Evolutionary conservation across 805 yeast species (phyloP), one percentile per base, ranked within the genome.

Genomic region (Yarrowia sp.): DNA sequence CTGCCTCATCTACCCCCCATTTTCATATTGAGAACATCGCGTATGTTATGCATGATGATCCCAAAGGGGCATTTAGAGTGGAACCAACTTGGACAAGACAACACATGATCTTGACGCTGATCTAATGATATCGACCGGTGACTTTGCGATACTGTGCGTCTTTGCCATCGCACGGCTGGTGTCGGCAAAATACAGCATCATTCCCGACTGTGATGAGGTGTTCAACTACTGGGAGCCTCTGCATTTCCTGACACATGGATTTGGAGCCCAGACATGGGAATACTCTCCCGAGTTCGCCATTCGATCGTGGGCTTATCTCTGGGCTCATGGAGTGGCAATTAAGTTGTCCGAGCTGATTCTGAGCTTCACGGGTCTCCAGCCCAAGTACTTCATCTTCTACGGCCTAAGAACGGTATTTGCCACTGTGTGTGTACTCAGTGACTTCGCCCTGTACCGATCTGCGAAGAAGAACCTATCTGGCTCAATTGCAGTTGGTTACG

Each of bases 201-300:
- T 93, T 28, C 84, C 95, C 1, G 98, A 92, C 71, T 92, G 98
- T 73, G 98, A 93, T 74, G 98, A 93, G 74, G 86, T 83, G 0
- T 93, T 84, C 81, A 93, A 93, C 73, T 93, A 90, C 76, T 92
- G 97, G 93, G 98, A 93, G 68, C 97, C 98, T 0, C 78, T 93
- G 66, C 92, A 93, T 73, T 80, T 88, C 61, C 69, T 92, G 36
- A 75, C 87, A 0, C 82, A 96, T 68, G 88, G 88, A 2, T 90
- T 91, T 74, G 98, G 98, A 1, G 89, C 92, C 70, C 92, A 92
- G 74, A 92, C 98, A 0, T 92, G 98, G 98, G 98, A 92, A 72
- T 93, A 92, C 74, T 90, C 97, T 0, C 97, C 98, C 0, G 88
- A 82, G 63, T 90, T 83, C 71, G 90, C 96, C 17, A 90, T 92